Percentiles rank a stretch among this genome's conserved stretches.
Conservation (phyloP, 2,329 filamentous ascomycete species). For the Leptographium radiaticola region DNA sequence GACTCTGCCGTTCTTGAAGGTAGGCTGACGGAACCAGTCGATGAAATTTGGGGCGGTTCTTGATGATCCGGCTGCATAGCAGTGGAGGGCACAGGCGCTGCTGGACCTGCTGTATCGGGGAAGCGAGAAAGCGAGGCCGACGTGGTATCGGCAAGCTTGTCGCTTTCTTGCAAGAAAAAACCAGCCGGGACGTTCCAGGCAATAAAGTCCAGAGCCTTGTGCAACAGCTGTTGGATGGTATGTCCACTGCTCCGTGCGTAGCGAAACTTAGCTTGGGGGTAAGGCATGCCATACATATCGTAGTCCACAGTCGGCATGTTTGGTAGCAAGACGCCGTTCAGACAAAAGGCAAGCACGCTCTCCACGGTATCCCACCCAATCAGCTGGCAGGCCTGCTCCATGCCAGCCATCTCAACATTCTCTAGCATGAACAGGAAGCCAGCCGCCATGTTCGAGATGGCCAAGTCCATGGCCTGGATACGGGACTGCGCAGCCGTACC, state of each 20-base stretch:
- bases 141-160: slow-evolving; percentile 33
- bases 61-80: neutral
- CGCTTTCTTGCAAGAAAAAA: slow-evolving; percentile 26
- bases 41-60: neutral
- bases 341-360: slow-evolving; percentile 8
- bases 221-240: slow-evolving; percentile 28
- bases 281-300: slow-evolving; percentile 9
- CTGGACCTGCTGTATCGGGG: neutral
- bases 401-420: slow-evolving; percentile 5
- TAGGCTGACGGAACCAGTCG: slow-evolving; percentile 7
- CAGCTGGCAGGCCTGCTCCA: slow-evolving; percentile 6
- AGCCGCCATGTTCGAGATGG: slow-evolving; percentile 8
- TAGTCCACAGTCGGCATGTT: slow-evolving; percentile 14
- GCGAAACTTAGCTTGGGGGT: slow-evolving; percentile 22
- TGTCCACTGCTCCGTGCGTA: slow-evolving; percentile 41
- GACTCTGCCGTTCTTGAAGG: neutral
- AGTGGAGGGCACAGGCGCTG: neutral
- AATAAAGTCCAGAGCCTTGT: slow-evolving; percentile 44
- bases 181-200: slow-evolving; percentile 44
- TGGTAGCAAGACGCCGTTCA: slow-evolving; percentile 16
- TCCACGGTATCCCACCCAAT: slow-evolving; percentile 12
- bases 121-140: neutral
- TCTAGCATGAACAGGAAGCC: slow-evolving; percentile 11
- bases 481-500: neutral
- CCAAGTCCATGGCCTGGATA: slow-evolving; percentile 5